phyloP scores from a whole-genome alignment of 2,329 filamentous ascomycete species.

The Ceratocystis destructans region DNA sequence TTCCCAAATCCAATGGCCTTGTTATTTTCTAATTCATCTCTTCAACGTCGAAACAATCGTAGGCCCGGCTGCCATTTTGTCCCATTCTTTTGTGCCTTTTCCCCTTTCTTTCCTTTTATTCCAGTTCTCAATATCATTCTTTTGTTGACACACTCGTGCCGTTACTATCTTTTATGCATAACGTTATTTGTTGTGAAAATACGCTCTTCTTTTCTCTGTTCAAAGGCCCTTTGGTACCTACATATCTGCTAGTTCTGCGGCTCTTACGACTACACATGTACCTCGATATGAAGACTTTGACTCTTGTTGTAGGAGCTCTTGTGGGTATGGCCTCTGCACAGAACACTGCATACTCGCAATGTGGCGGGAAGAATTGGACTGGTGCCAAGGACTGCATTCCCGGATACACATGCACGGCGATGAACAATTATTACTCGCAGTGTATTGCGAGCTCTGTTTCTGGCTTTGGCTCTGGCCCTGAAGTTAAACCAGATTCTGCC shows the following conservation, averaged over 20 bases:
- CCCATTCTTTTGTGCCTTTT: not conserved
- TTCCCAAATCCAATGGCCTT: not conserved
- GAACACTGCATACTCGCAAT: slow-evolving; percentile 4
- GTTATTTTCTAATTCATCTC: not conserved
- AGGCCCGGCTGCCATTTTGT: slow-evolving; percentile 9
- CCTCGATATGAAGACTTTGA: slow-evolving; percentile 5
- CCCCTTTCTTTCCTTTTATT: not conserved
- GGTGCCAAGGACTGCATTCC: not conserved
- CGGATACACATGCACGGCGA: not conserved
- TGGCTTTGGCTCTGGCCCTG: not conserved
- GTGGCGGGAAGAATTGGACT: slow-evolving; percentile 1
- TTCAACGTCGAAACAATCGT: not conserved
- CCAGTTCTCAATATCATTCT: not conserved
- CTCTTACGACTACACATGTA: not conserved
- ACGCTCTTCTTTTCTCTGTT: not conserved
- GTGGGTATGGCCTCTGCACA: slow-evolving; percentile 6
- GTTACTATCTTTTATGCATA: not conserved
- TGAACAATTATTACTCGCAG: slow-evolving; percentile 8
- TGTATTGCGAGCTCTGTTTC: not conserved
- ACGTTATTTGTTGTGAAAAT: not conserved
- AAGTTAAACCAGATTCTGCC: not conserved
- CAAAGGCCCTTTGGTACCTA: not conserved
- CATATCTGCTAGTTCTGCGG: not conserved
- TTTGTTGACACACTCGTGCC: not conserved
- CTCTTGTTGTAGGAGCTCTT: not conserved